Conservation (phyloP, 805 yeast genomes). For the Candida adriatica region DNA sequence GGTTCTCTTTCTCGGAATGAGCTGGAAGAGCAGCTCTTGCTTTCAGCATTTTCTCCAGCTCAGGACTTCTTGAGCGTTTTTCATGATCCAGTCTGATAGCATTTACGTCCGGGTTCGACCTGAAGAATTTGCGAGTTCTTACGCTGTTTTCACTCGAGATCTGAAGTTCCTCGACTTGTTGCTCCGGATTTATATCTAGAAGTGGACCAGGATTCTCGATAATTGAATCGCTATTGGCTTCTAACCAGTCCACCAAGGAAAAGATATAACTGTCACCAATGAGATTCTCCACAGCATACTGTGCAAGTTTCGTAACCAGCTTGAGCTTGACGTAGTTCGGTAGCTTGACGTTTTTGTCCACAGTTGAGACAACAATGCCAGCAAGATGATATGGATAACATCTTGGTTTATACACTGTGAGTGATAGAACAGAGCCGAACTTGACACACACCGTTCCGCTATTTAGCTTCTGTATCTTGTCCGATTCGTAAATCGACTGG, state of each 20-base stretch:
- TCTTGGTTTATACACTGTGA: constrained; percentile 37
- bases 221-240: constrained; percentile 49
- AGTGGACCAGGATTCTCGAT: constrained; percentile 74
- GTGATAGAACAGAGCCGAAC: constrained; percentile 23
- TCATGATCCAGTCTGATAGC: constrained; percentile 30
- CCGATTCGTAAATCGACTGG: constrained; percentile 42
- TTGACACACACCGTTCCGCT: constrained; percentile 16
- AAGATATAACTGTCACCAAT: constrained; percentile 68
- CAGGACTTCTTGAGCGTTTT: constrained; percentile 25
- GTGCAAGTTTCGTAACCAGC: constrained; percentile 40
- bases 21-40: constrained; percentile 70
- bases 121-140: constrained; percentile 7
- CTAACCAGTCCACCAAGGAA: constrained; percentile 72
- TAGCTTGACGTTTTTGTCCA: constrained; percentile 36
- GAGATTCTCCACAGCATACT: constrained; percentile 35
- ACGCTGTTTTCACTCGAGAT: constrained; percentile 1
- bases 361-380: constrained; percentile 53
- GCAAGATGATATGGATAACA: constrained; percentile 63
- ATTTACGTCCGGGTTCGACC: constrained; percentile 27
- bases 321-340: constrained; percentile 67
- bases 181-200: constrained; percentile 21
- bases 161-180: constrained; percentile 4
- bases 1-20: constrained; percentile 56
- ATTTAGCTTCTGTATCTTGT: constrained; percentile 24
- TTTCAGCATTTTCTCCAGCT: constrained; percentile 34